These are phyloP conservation scores for Micromonas commoda DNA, from an alignment of 139 green algal species.

Conservation along the genomic window DNA sequence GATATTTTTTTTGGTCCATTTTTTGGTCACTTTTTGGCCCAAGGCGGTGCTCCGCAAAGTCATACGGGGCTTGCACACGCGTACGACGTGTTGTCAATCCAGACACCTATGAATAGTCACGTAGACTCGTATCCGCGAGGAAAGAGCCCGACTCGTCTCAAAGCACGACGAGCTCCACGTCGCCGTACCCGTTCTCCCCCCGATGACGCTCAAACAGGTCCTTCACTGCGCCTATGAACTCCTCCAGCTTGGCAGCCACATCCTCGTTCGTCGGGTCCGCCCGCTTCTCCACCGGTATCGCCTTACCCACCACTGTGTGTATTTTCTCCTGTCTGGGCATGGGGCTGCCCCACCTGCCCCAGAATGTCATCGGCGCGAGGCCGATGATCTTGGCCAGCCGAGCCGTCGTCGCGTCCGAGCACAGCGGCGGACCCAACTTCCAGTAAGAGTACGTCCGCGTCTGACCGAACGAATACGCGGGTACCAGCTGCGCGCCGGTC, in stretches of 20 bases:
- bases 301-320: conserved; percentile 49
- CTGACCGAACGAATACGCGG: conserved; percentile 84
- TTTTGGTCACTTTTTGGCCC: no score
- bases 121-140: no score
- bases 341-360: conserved; percentile 42
- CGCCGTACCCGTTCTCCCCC: conserved; percentile 37
- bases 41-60: no score
- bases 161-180: conserved; percentile 40
- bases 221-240: conserved; percentile 45
- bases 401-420: not conserved
- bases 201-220: conserved; percentile 50
- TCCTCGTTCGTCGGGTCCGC: conserved; percentile 41
- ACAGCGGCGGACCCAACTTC: conserved; percentile 18
- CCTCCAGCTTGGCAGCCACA: conserved; percentile 42
- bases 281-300: conserved; percentile 48
- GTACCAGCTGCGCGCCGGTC: conserved; percentile 58
- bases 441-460: conserved; percentile 49
- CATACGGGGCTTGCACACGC: no score
- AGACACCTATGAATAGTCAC: no score
- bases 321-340: conserved; percentile 44
- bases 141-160: no score
- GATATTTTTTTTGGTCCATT: no score
- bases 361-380: conserved; percentile 52
- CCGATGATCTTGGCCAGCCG: conserved; percentile 14
- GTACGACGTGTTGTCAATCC: no score